Evolutionary conservation across 139 green algal species (phyloP).

Genomic region (Asterochloris erici): DNA sequence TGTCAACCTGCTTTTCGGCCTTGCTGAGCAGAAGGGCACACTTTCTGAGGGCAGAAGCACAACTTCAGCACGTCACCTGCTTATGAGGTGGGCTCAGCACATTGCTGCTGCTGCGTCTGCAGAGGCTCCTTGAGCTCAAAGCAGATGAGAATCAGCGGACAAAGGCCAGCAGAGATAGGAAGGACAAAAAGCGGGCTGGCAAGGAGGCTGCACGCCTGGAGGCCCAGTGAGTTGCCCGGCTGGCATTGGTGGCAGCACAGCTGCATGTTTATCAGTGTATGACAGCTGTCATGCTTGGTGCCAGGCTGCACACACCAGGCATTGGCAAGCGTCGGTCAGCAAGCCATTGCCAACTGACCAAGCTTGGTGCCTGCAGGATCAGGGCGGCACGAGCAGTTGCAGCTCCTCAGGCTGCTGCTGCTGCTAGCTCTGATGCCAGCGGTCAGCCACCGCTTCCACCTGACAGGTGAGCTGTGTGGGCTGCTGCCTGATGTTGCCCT

Average conservation of each 20-base stretch:
- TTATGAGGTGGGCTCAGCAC: neutral
- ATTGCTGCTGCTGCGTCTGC: neutral
- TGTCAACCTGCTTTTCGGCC: neutral
- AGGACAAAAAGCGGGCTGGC: conserved; percentile 28
- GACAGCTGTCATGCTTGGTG: too few species aligned
- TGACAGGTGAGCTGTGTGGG: too few species aligned
- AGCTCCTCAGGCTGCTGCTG: too few species aligned
- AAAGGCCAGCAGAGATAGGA: conserved; percentile 13
- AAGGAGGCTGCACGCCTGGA: conserved; percentile 32
- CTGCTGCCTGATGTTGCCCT: too few species aligned
- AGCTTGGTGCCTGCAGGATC: too few species aligned
- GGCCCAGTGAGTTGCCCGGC: conserved; percentile 27
- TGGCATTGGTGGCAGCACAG: neutral
- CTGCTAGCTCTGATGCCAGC: too few species aligned
- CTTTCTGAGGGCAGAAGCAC: neutral
- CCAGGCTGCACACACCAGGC: too few species aligned
- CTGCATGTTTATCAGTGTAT: neutral
- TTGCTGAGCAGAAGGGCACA: neutral
- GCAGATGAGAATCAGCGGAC: conserved; percentile 23
- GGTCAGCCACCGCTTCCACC: too few species aligned
- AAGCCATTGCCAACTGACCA: too few species aligned
- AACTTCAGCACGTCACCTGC: neutral
- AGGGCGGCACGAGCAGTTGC: too few species aligned
- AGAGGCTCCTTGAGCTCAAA: conserved; percentile 40
- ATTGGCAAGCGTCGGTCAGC: too few species aligned